Percentiles rank a stretch among this genome's conserved stretches.
Evolutionary conservation across 2,329 filamentous ascomycete species (phyloP).

Genomic region (Dactylellina sp.): DNA sequence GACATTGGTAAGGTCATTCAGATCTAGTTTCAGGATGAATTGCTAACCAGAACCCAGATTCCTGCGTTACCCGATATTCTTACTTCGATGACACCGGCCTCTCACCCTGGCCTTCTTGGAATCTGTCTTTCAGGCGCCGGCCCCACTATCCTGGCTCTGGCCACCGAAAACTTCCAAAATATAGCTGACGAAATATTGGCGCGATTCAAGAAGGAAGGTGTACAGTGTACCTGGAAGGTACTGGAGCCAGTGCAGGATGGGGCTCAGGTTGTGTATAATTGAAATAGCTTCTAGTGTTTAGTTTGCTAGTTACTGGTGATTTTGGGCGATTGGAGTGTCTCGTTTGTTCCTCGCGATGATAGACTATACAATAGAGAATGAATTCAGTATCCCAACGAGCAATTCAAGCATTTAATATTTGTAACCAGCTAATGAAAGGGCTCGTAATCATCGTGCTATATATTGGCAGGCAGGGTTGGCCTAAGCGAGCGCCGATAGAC

Average conservation of each 20-base stretch:
- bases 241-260: slow-evolving; percentile 77
- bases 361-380: slow-evolving; percentile 20
- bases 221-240: slow-evolving; percentile 86
- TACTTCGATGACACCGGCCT: slow-evolving; percentile 86
- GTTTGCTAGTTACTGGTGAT: neutral
- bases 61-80: slow-evolving; percentile 92
- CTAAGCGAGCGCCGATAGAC: slow-evolving; percentile 53
- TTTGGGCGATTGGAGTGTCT: too few relatives aligned
- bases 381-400: neutral
- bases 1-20: slow-evolving; percentile 68
- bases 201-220: slow-evolving; percentile 77
- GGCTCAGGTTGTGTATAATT: slow-evolving; percentile 48
- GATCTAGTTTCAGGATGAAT: neutral
- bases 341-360: slow-evolving; percentile 2
- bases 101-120: slow-evolving; percentile 87
- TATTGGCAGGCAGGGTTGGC: slow-evolving; percentile 3
- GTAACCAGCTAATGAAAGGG: slow-evolving; percentile 2
- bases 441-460: neutral
- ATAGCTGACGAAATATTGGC: slow-evolving; percentile 84
- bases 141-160: slow-evolving; percentile 91
- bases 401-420: neutral
- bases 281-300: slow-evolving; percentile 19
- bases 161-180: slow-evolving; percentile 86
- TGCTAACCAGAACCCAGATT: slow-evolving; percentile 66
- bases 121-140: slow-evolving; percentile 96